Evolutionary conservation across 164 flowering plant species (phyloP).

Genomic region (Chloranthus sessilifolius): DNA sequence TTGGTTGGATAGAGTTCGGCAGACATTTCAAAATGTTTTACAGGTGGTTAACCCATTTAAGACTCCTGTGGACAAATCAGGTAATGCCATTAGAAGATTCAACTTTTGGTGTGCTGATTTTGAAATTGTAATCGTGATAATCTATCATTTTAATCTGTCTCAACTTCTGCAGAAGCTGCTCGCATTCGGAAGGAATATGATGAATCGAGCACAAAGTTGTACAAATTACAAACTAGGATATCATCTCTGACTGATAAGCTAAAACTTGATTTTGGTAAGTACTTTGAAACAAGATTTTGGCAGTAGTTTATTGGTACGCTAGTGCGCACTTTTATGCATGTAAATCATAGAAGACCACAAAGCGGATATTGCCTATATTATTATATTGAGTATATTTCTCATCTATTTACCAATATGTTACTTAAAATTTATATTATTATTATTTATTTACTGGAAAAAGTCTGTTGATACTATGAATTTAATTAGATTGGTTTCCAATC

Average conservation of each 20-base stretch:
- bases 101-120: not conserved
- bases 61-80: constrained; percentile 71
- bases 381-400: too few species aligned
- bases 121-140: not conserved
- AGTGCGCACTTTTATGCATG: too few species aligned
- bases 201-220: constrained; percentile 67
- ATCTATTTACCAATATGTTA: too few species aligned
- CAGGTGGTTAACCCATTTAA: constrained; percentile 69
- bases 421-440: too few species aligned
- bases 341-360: too few species aligned
- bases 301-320: too few species aligned
- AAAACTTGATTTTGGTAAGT: constrained; percentile 81
- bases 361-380: too few species aligned
- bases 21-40: constrained; percentile 55
- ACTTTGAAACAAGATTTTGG: not conserved
- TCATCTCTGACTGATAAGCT: constrained; percentile 71
- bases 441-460: too few species aligned
- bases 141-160: not conserved
- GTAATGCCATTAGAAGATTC: constrained; percentile 15
- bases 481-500: not conserved
- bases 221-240: constrained; percentile 84
- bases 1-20: constrained; percentile 84
- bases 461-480: not conserved
- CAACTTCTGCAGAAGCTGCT: constrained; percentile 64
- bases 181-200: constrained; percentile 89